Evolutionary conservation across 2,329 filamentous ascomycete species (phyloP).

Genomic region (Apiospora phragmitis): DNA sequence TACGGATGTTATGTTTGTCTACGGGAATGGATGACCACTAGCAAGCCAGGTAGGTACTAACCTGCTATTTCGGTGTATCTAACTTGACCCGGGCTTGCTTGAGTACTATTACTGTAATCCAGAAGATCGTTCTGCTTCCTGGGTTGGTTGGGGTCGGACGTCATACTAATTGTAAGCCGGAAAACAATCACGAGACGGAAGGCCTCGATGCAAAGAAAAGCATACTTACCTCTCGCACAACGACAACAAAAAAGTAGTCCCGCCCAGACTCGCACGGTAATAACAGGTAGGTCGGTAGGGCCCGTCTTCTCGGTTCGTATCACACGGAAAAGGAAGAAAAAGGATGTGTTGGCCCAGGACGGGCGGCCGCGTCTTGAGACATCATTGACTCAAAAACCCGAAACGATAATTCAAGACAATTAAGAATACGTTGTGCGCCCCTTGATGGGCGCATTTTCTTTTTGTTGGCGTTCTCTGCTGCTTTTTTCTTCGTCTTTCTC

Average conservation of each 20-base stretch:
- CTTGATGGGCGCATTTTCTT: neutral
- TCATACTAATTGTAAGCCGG: neutral
- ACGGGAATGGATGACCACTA: neutral
- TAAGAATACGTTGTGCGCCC: neutral
- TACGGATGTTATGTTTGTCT: neutral
- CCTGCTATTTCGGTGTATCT: neutral
- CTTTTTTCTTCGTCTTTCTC: neutral
- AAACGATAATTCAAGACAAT: constrained; percentile 6
- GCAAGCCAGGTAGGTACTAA: neutral
- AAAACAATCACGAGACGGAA: neutral
- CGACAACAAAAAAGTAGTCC: neutral
- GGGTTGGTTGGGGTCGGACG: neutral
- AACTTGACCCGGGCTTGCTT: neutral
- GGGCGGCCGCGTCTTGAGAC: constrained; percentile 4
- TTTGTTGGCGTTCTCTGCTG: neutral
- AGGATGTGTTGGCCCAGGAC: neutral
- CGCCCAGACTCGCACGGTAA: neutral
- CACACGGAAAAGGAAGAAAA: neutral
- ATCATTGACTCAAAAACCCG: neutral
- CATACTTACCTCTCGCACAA: neutral
- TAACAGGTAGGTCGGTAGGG: neutral
- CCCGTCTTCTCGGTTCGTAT: neutral
- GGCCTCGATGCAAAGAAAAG: neutral
- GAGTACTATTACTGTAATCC: neutral
- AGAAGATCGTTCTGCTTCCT: neutral